phyloP scores from a whole-genome alignment of 2,329 filamentous ascomycete genomes.

The Alternaria arborescens region DNA sequence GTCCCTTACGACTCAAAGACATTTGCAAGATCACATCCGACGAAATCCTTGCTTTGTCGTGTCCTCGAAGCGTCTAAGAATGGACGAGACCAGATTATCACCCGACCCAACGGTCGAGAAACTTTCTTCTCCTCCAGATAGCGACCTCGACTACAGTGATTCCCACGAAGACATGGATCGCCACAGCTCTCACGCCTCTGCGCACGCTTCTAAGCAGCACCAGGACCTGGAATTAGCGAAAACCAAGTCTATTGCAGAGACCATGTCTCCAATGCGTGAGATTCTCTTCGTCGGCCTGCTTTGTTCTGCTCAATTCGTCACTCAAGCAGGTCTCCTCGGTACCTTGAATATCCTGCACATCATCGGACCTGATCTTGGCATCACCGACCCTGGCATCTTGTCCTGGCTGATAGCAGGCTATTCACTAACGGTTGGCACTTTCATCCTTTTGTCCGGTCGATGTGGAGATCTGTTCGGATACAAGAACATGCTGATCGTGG shows the following conservation, averaged over 20 bases:
- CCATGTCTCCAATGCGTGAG: slow-evolving; percentile 34
- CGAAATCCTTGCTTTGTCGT: neutral
- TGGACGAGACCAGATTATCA: neutral
- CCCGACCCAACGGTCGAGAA: neutral
- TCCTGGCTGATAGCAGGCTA: slow-evolving; percentile 61
- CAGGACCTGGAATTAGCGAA: slow-evolving; percentile 25
- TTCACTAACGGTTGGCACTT: slow-evolving; percentile 59
- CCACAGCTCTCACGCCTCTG: neutral
- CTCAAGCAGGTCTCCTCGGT: slow-evolving; percentile 53
- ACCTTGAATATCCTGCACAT: slow-evolving; percentile 53
- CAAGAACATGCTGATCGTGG: slow-evolving; percentile 59
- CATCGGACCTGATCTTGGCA: slow-evolving; percentile 54
- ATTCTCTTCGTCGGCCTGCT: slow-evolving; percentile 37
- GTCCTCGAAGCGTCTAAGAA: neutral
- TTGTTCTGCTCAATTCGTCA: slow-evolving; percentile 46
- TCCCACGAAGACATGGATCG: neutral
- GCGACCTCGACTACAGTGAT: neutral
- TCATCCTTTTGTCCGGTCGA: slow-evolving; percentile 60
- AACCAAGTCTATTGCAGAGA: slow-evolving; percentile 33
- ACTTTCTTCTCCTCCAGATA: neutral
- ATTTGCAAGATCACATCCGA: too few species aligned
- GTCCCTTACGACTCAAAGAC: neutral
- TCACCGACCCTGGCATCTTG: slow-evolving; percentile 52
- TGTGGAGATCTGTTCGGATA: slow-evolving; percentile 62
- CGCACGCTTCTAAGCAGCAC: neutral